Conservation (phyloP, 78 protist species). For the Chrysochromulina parva region DNA sequence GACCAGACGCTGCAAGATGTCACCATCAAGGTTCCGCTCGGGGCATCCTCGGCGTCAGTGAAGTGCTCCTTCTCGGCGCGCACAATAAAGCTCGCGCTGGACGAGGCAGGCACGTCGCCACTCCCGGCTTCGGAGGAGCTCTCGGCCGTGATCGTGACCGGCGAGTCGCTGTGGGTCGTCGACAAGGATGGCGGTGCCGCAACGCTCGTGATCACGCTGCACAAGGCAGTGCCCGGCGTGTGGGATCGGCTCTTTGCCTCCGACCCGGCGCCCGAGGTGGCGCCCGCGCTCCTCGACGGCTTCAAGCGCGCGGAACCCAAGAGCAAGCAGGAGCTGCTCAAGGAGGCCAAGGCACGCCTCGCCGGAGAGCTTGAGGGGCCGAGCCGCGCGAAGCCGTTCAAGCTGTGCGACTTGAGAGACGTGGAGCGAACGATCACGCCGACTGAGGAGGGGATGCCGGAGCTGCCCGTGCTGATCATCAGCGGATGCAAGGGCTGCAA, state of each 20-base stretch:
- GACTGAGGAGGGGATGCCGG: background rate
- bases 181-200: background rate
- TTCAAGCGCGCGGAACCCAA: background rate
- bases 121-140: background rate
- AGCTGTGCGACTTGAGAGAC: background rate
- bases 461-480: background rate
- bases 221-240: background rate
- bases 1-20: background rate
- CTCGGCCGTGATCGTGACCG: background rate
- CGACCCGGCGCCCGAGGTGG: background rate
- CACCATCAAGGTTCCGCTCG: background rate
- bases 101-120: background rate
- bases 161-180: background rate
- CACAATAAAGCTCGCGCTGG: background rate
- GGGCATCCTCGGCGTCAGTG: background rate
- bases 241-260: background rate
- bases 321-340: background rate
- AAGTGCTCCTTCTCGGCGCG: background rate
- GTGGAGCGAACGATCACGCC: background rate
- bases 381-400: background rate
- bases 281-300: background rate
- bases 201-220: background rate
- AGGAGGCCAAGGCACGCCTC: background rate
- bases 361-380: background rate
- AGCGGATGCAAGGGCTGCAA: background rate